These are phyloP conservation scores for Xylaria sp. DNA, from an alignment of 2,329 filamentous ascomycete species.

Conservation along the genomic window DNA sequence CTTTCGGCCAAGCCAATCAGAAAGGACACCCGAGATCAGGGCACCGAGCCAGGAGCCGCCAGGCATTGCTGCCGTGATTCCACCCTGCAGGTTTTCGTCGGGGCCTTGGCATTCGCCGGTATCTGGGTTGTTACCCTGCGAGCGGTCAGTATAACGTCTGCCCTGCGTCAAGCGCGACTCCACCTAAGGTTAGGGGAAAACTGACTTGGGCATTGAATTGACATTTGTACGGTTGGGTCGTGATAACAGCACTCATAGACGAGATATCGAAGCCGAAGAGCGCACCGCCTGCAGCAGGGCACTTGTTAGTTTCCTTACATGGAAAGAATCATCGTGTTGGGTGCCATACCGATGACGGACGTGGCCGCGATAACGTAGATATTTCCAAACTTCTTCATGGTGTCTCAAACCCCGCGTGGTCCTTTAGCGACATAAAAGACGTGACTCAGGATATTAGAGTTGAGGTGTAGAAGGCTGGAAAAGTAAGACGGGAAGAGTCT, in stretches of 20 bases:
- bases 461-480: conserved; percentile 6
- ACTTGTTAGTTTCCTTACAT: conserved; percentile 7
- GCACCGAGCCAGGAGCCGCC: conserved; percentile 71
- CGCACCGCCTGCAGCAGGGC: conserved; percentile 37
- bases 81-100: conserved; percentile 54
- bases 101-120: conserved; percentile 53
- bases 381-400: conserved; percentile 41
- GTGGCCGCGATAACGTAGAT: conserved; percentile 48
- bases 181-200: neutral
- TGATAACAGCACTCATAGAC: conserved; percentile 50
- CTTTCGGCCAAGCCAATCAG: conserved; percentile 55
- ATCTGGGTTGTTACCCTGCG: conserved; percentile 30
- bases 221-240: conserved; percentile 45
- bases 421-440: conserved; percentile 21
- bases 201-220: conserved; percentile 44
- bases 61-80: conserved; percentile 72
- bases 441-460: neutral
- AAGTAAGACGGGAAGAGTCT: conserved; percentile 5
- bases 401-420: conserved; percentile 30
- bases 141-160: conserved; percentile 12
- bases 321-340: neutral
- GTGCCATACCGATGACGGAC: conserved; percentile 44
- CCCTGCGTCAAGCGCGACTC: neutral
- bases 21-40: conserved; percentile 59
- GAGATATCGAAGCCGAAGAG: conserved; percentile 50